phyloP scores from a whole-genome alignment of 768 basidiomycete genomes.

The Russula ochroleuca region DNA sequence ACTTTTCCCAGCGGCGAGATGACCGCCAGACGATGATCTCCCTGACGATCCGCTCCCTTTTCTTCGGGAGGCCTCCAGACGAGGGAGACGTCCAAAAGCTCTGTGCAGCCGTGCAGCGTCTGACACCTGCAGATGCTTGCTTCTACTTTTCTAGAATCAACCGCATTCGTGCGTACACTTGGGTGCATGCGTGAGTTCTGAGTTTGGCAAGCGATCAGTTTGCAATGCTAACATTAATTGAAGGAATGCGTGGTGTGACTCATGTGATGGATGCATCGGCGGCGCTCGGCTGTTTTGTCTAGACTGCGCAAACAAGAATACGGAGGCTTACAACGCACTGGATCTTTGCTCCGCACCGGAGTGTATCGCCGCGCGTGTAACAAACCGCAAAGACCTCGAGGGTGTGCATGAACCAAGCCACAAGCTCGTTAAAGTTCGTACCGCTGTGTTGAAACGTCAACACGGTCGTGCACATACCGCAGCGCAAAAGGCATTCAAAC shows the following conservation, averaged over 20 bases:
- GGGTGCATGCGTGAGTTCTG: slow-evolving; percentile 27
- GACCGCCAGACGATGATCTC: slow-evolving; percentile 30
- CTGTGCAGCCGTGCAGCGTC: slow-evolving; percentile 19
- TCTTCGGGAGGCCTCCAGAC: slow-evolving; percentile 26
- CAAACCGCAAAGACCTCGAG: slow-evolving; percentile 21
- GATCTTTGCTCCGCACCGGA: slow-evolving; percentile 33
- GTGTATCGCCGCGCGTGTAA: slow-evolving; percentile 29
- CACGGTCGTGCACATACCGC: neutral
- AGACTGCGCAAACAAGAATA: slow-evolving; percentile 29
- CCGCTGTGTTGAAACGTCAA: slow-evolving; percentile 16
- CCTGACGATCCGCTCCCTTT: slow-evolving; percentile 28
- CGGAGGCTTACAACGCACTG: slow-evolving; percentile 26
- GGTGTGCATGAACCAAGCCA: slow-evolving; percentile 34
- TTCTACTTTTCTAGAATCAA: slow-evolving; percentile 30
- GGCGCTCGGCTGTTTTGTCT: slow-evolving; percentile 35
- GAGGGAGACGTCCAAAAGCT: slow-evolving; percentile 29
- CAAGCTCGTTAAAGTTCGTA: slow-evolving; percentile 33
- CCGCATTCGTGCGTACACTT: slow-evolving; percentile 26
- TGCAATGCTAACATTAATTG: neutral
- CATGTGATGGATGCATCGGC: slow-evolving; percentile 30
- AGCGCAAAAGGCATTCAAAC: slow-evolving; percentile 1
- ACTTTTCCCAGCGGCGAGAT: slow-evolving; percentile 34
- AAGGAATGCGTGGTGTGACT: slow-evolving; percentile 30
- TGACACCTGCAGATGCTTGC: slow-evolving; percentile 31
- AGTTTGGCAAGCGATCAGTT: neutral